These are phyloP conservation scores for Albifimbria verrucaria DNA, from an alignment of 2,329 filamentous ascomycete species.

Conservation along the genomic window DNA sequence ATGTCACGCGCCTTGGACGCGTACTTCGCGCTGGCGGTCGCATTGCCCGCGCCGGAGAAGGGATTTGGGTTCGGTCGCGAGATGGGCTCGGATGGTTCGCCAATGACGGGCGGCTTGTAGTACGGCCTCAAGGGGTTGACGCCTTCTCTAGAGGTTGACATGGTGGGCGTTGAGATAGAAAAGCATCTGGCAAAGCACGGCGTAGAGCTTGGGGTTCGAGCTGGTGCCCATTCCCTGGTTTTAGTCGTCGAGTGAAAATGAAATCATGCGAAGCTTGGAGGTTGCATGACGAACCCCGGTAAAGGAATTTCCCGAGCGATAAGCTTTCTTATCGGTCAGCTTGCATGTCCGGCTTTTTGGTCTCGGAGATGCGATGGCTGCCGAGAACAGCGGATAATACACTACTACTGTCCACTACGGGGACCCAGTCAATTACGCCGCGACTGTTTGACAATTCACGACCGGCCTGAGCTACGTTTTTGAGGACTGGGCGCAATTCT, in stretches of 20 bases:
- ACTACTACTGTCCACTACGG: too few relatives aligned
- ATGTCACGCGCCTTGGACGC: conserved; percentile 72
- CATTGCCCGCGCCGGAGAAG: conserved; percentile 40
- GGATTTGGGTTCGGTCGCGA: conserved; percentile 40
- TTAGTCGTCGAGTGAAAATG: conserved; percentile 27
- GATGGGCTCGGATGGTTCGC: conserved; percentile 37
- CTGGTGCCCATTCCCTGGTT: conserved; percentile 15
- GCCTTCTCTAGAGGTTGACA: conserved; percentile 43
- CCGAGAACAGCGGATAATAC: not conserved
- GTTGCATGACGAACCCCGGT: conserved; percentile 24
- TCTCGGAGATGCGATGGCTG: conserved; percentile 2
- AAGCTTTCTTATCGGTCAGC: conserved; percentile 22
- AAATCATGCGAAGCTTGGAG: conserved; percentile 22
- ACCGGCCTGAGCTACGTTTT: too few relatives aligned
- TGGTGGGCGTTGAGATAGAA: conserved; percentile 26
- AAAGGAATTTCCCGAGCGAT: conserved; percentile 32
- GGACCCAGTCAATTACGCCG: not conserved
- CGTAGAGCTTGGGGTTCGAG: conserved; percentile 11
- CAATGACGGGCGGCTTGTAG: conserved; percentile 61
- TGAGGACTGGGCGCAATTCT: too few relatives aligned
- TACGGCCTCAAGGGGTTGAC: conserved; percentile 67
- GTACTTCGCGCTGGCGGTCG: conserved; percentile 31
- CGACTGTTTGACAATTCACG: too few relatives aligned
- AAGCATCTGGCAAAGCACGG: too few relatives aligned
- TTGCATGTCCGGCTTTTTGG: conserved; percentile 18